Percentiles rank a stretch among this genome's conserved stretches.
These are phyloP conservation scores for Fusarium heterosporum DNA, from an alignment of 2,329 filamentous ascomycete genomes.

Conservation along the genomic window DNA sequence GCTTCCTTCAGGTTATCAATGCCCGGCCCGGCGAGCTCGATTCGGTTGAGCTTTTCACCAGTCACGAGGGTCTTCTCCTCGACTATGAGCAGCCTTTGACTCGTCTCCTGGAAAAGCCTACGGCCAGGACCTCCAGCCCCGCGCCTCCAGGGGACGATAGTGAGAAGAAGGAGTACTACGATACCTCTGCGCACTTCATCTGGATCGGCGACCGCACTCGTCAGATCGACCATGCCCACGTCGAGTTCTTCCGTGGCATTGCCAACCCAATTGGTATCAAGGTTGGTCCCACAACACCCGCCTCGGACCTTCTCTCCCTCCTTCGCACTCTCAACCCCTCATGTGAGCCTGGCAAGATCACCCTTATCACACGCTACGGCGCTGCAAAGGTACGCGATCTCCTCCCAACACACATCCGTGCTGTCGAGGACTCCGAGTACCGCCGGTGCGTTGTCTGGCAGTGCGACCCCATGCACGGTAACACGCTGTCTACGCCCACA, in stretches of 20 bases:
- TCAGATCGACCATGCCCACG: constrained; percentile 91
- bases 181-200: constrained; percentile 95
- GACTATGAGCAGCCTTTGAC: constrained; percentile 95
- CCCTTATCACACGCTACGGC: constrained; percentile 95
- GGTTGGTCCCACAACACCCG: constrained; percentile 86
- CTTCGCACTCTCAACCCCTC: constrained; percentile 87
- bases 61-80: constrained; percentile 91
- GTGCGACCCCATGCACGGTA: constrained; percentile 98
- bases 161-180: constrained; percentile 77
- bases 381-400: constrained; percentile 79
- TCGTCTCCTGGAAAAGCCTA: constrained; percentile 75
- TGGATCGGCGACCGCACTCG: constrained; percentile 98
- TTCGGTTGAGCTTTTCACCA: constrained; percentile 94
- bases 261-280: constrained; percentile 97
- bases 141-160: constrained; percentile 55
- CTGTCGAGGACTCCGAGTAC: constrained; percentile 83
- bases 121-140: constrained; percentile 53
- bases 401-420: constrained; percentile 86
- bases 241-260: constrained; percentile 97
- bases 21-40: constrained; percentile 86
- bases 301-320: constrained; percentile 79
- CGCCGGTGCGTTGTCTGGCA: constrained; percentile 85
- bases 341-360: constrained; percentile 90
- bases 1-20: constrained; percentile 94
- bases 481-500: constrained; percentile 73